phyloP scores from a whole-genome alignment of 2,329 filamentous ascomycete species.

The Colletotrichum lindemuthianum region DNA sequence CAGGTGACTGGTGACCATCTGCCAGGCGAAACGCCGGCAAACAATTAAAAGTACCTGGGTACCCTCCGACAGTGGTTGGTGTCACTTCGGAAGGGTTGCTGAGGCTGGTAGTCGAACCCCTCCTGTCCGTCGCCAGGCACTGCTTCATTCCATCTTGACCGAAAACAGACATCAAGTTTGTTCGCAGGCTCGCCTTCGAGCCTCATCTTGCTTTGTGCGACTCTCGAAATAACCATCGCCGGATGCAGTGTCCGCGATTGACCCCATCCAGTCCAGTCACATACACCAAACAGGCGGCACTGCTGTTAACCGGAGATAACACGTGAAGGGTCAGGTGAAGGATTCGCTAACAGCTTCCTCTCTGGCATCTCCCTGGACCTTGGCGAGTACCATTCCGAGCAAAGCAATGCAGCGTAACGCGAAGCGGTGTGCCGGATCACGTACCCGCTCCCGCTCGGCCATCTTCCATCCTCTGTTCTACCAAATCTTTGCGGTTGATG shows the following conservation, averaged over 20 bases:
- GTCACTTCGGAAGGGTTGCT: background rate
- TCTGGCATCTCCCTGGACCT: too few relatives aligned
- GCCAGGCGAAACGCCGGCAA: too few relatives aligned
- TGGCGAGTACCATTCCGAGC: too few relatives aligned
- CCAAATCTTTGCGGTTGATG: constrained; percentile 2
- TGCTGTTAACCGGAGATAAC: constrained; percentile 10
- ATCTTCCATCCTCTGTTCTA: background rate
- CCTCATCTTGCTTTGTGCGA: background rate
- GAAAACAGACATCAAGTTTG: constrained; percentile 10
- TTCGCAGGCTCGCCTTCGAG: constrained; percentile 5
- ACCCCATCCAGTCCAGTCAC: too few relatives aligned
- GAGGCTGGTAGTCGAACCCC: constrained; percentile 7
- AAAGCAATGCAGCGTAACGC: constrained; percentile 4
- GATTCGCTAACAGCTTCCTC: constrained; percentile 7
- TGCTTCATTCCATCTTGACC: background rate
- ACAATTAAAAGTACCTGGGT: too few relatives aligned
- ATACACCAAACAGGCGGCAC: background rate
- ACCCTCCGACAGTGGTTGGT: background rate
- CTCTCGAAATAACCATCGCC: background rate
- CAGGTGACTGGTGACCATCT: too few relatives aligned
- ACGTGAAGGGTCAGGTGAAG: constrained; percentile 34
- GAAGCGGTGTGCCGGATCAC: constrained; percentile 28
- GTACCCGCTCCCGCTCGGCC: constrained; percentile 10
- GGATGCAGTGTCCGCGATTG: constrained; percentile 5
- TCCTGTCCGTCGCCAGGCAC: constrained; percentile 4